Evolutionary conservation across 148 eudicot genomes (phyloP).

Genomic region (Rhododendron mucronatum): DNA sequence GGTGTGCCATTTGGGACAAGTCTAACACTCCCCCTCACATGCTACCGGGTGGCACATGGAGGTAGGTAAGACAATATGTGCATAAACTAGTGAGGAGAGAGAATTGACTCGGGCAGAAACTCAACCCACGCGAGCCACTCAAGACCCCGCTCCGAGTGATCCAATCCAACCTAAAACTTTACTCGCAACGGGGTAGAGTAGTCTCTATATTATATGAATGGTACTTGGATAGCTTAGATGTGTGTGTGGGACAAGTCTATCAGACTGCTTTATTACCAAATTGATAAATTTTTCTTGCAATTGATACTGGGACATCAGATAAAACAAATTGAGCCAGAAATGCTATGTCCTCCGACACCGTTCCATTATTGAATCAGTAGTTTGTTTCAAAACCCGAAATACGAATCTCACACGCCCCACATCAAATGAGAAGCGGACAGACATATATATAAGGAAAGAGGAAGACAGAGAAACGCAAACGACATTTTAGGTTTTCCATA

Average conservation of each 20-base stretch:
- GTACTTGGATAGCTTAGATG: neutral
- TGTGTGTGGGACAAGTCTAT: neutral
- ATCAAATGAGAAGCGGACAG: neutral
- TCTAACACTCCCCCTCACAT: too few relatives aligned
- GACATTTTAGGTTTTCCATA: neutral
- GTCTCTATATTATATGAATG: neutral
- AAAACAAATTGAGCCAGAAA: neutral
- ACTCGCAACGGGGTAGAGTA: neutral
- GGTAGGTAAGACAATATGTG: too few relatives aligned
- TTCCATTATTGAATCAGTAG: neutral
- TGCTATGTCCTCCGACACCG: neutral
- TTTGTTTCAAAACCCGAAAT: neutral
- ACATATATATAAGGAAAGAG: neutral
- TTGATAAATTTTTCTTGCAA: neutral
- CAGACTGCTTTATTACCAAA: neutral
- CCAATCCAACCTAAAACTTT: neutral
- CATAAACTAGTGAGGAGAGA: neutral
- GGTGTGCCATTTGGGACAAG: neutral
- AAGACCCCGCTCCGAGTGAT: neutral
- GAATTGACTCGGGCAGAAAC: neutral
- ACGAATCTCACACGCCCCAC: neutral
- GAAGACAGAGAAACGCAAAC: neutral
- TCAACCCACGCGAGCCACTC: neutral
- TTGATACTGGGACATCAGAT: neutral
- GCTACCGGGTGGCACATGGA: too few relatives aligned